These are phyloP conservation scores for barrel medic (Medicago truncatula) DNA, from an alignment of 306 rosid species.

Conservation along the genomic window DNA sequence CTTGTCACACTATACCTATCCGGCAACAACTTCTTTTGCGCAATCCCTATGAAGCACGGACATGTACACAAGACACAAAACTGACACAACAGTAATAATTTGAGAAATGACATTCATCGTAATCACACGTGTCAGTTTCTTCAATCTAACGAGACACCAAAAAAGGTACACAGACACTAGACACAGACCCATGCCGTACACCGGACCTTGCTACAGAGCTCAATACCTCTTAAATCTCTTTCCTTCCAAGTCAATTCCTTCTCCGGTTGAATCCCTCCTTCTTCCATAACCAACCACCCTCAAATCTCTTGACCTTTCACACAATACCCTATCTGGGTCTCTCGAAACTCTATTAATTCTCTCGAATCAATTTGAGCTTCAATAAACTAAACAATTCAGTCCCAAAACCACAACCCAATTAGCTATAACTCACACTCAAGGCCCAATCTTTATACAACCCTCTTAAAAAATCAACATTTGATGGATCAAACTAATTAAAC, in stretches of 20 bases:
- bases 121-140: background rate
- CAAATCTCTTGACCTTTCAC: slow-evolving; percentile 68
- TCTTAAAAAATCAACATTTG: slow-evolving; percentile 52
- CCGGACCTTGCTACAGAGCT: background rate
- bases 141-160: too few relatives aligned
- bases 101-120: background rate
- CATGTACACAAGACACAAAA: background rate
- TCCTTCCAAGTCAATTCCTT: slow-evolving; percentile 80
- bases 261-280: slow-evolving; percentile 61
- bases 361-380: slow-evolving; percentile 81
- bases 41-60: background rate
- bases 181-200: background rate
- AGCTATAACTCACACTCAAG: slow-evolving; percentile 74
- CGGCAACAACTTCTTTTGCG: slow-evolving; percentile 70
- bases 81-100: background rate
- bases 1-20: slow-evolving; percentile 71
- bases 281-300: slow-evolving; percentile 54
- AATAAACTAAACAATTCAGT: slow-evolving; percentile 64
- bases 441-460: slow-evolving; percentile 64
- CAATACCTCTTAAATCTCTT: slow-evolving; percentile 65
- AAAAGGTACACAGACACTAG: too few relatives aligned
- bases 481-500: slow-evolving; percentile 46
- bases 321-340: slow-evolving; percentile 60
- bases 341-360: slow-evolving; percentile 52
- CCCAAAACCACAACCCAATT: slow-evolving; percentile 65